Evolutionary conservation across 352 stramenopile species (phyloP), one percentile per base, ranked within the genome.

Genomic region (Pythium utonaiense): DNA sequence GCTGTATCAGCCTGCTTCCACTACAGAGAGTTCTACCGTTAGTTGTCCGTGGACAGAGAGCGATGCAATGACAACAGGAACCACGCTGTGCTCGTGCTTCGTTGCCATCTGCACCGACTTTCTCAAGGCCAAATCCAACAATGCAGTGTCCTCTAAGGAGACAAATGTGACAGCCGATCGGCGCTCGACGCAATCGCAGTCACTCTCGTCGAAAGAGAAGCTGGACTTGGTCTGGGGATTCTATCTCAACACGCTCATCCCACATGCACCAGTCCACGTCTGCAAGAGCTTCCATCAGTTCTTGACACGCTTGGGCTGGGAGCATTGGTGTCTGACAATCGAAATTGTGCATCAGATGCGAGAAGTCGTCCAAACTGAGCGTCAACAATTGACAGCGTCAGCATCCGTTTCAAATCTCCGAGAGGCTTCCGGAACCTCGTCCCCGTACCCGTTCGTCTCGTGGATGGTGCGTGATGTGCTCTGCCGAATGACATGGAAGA

Each of bases 341-440:
- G 84, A 92, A 30, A 88, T 88, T 27, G 77, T 95, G 2, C 86
- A 91, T 45, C 76, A 92, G 57, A 95, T 95, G 84, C 77, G 84
- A 1, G 84, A 91, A 41, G 64, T 89, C 10, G 64, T 92, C 25
- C 67, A 84, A 42, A 77, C 51, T 12, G 84, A 93, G 51, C 74
- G 86, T 40, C 73, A 86, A 41, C 67, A 89, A 5, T 57, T 70
- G 24, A 61, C 64, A 9, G 34, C 65, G 2, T 71, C 27, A 51
- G 67, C 66, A 44, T 77, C 41, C 27, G 75, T 36, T 53, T 57
- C 64, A n/a, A 48, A 67, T 53, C 13, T 62, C 8, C 59, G 57
- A 1, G 67, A 71, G 7, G 48, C 64, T 28, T 59, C 71, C 3
- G 40, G 1, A 41, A 70, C 71, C 3, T 71, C 70, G 4, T 86